Evolutionary conservation across 192 early-diverging fungal species (phyloP).

Genomic region (Linderina pennispora): DNA sequence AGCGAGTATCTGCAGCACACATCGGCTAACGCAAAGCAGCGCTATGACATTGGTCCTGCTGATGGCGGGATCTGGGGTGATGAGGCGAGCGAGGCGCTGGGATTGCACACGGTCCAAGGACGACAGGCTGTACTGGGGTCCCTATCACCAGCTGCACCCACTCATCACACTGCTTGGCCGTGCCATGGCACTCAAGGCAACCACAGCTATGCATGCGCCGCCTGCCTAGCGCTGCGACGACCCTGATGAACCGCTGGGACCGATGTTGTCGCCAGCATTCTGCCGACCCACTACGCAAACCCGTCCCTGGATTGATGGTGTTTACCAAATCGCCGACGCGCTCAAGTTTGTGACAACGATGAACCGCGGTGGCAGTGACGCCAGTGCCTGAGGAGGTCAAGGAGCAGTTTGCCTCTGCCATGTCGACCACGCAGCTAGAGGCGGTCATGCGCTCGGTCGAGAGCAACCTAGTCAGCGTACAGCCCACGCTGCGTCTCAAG

Average conservation of each 20-base stretch:
- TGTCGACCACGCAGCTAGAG: conserved; percentile 23
- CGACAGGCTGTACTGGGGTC: conserved; percentile 32
- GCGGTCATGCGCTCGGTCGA: conserved; percentile 17
- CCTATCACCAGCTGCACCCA: conserved; percentile 26
- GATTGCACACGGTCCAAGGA: conserved; percentile 8
- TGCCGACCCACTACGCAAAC: conserved; percentile 19
- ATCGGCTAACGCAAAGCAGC: not conserved
- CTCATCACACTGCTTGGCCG: conserved; percentile 35
- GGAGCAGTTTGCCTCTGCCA: conserved; percentile 7
- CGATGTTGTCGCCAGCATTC: conserved; percentile 5
- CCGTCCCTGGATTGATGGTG: conserved; percentile 17
- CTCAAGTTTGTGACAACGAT: conserved; percentile 6
- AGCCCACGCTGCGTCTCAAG: conserved; percentile 52
- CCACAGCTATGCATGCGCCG: conserved; percentile 4
- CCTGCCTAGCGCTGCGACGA: conserved; percentile 1
- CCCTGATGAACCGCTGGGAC: conserved; percentile 16
- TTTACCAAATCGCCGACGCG: conserved; percentile 17
- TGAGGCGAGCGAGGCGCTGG: conserved; percentile 20
- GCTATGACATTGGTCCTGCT: not conserved
- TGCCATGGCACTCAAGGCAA: conserved; percentile 15
- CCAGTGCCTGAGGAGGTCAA: no score
- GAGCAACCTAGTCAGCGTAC: conserved; percentile 27
- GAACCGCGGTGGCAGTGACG: conserved; percentile 1
- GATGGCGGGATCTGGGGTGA: conserved; percentile 2
- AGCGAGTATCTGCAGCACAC: conserved; percentile 8